Evolutionary conservation across 2,329 filamentous ascomycete species (phyloP), one percentile per base, ranked within the genome.

Genomic region (Thielaviopsis ethacetica): DNA sequence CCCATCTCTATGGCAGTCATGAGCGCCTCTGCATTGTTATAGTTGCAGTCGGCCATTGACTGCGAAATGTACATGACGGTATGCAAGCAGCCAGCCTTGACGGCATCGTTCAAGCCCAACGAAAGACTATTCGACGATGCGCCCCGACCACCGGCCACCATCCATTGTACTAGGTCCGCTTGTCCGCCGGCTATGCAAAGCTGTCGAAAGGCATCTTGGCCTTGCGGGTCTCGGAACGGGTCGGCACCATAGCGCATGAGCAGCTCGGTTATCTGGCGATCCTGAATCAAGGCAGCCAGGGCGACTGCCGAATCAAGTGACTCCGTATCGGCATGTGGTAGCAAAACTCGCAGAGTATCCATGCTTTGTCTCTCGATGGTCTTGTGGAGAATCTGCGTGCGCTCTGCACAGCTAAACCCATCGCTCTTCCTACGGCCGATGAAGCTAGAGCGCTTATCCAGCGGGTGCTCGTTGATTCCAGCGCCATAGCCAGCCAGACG

Each of bases 321-420:
- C 19, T 74, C 59, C 1, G 73, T 67, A 62, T 81, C 78, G 19
- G 78, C 77, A 60, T 79, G 74, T 0, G 77, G 76, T 2, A 78
- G 67, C 30, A 82, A 66, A 5, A 82, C 73, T 56, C 77, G 72
- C 2, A 80, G 72, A 72, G 80, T 78, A 55, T 81, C 76, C 22
- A 71, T 61, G 19, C 79, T 75, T 17, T 72, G 71, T 62, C 73
- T 74, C 62, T 75, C 70, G 10, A 80, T 75, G 0, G 78, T 78
- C 19, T 74, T 71, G 57, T 75, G 75, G 5, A 81, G 67, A 2
- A 82, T 68, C 15, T 75, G 72, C 54, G 76, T 75, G 27, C 76
- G 73, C 63, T 80, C 76, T 3, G 67, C 67, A 17, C 75, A 70
- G n/a, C 53, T 41, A 12, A 73, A 68, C 19, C 80, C 77, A 21